Evolutionary conservation across 2,329 filamentous ascomycete genomes (phyloP), one percentile per base, ranked within the genome.

Genomic region (Colletotrichum noveboracense): DNA sequence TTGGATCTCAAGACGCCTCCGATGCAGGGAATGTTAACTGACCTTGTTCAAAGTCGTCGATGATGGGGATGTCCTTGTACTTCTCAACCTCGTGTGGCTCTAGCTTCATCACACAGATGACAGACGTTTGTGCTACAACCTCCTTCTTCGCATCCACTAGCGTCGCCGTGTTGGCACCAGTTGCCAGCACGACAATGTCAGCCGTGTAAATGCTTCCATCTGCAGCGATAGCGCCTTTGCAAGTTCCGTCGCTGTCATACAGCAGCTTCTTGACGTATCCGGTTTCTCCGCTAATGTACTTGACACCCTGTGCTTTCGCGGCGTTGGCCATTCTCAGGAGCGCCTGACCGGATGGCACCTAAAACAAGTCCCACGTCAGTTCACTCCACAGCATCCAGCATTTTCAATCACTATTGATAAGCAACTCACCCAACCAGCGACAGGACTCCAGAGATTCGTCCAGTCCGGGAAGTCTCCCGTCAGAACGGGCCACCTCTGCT

Each of bases 151-250:
- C 86, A 79, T 94, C 91, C 70, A 94, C 84, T 55, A 95, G 86
- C 18, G 88, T 87, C 1, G 90, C 87, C 12, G 91, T 92, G 90
- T 92, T 94, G 26, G 93, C 92, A 21, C 93, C 93, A 6, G 92
- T 89, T 3, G 93, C 92, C 6, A 95, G 85, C 58, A 95, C 85
- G 32, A 92, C 90, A 8, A 93, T 84, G 77, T 92, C 90, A 10
- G 92, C 92, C 4, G 82, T 82, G 28, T 94, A 78, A 14, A 83
- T 84, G 5, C 83, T 82, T 2, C 87, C 88, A 72, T 89, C 85
- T 4, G 79, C 80, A 21, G 93, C 83, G 10, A 85, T 83, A 10
- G 89, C 91, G n/a, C 91, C 91, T 14, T 70, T 82, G 70, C 80
- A 83, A 1, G 76, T 77, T 4, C 78, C 77, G 6, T 80, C 72